Conservation (phyloP, 306 rosid genomes). For the Cucurbita moschata region DNA sequence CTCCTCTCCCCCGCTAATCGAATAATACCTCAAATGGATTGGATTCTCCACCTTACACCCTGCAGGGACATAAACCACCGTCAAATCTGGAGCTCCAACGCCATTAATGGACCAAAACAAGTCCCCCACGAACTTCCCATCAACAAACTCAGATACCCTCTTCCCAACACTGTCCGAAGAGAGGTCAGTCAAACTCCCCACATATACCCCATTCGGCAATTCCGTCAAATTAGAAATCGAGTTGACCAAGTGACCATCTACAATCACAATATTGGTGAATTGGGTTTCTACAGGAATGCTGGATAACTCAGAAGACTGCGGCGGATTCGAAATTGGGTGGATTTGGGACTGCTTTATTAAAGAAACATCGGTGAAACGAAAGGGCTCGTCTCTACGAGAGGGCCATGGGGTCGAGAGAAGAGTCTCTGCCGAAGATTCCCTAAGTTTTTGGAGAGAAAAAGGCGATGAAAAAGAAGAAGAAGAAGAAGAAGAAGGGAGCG, state of each 20-base stretch:
- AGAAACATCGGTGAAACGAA: constrained; percentile 76
- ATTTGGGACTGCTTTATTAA: constrained; percentile 53
- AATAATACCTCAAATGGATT: constrained; percentile 38
- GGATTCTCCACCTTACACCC: constrained; percentile 52
- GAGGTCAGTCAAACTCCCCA: constrained; percentile 38
- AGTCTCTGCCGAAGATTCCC: constrained; percentile 40
- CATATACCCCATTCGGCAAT: constrained; percentile 47
- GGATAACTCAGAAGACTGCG: neutral
- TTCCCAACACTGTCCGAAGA: constrained; percentile 16
- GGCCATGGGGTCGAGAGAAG: constrained; percentile 91
- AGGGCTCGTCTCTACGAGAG: constrained; percentile 71
- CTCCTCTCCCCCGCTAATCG: constrained; percentile 22
- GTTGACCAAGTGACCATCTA: constrained; percentile 33
- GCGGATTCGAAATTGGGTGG: constrained; percentile 37
- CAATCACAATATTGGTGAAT: constrained; percentile 30
- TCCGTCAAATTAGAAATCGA: constrained; percentile 16
- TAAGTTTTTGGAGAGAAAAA: constrained; percentile 50
- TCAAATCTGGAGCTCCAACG: constrained; percentile 70
- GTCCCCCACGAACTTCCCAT: constrained; percentile 28
- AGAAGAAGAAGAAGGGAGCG: constrained; percentile 36
- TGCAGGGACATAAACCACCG: constrained; percentile 59
- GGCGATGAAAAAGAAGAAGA: constrained; percentile 22
- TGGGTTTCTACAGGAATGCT: constrained; percentile 5
- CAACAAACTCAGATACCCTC: constrained; percentile 29
- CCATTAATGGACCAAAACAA: constrained; percentile 93